phyloP scores from a whole-genome alignment of 805 yeast species.

The Ogataea degrootiae region DNA sequence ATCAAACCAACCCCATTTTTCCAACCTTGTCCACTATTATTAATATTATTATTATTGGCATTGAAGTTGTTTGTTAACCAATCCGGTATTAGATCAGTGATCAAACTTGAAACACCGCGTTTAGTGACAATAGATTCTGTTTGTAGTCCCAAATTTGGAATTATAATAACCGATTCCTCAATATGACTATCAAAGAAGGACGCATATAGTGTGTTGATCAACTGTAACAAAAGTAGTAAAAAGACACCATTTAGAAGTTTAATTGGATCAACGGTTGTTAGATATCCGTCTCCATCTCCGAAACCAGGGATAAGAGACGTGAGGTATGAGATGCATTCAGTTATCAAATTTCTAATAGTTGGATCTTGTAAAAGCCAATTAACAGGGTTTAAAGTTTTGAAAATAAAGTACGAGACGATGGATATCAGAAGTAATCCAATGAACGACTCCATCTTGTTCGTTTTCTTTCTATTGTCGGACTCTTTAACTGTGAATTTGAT shows the following conservation, averaged over 20 bases:
- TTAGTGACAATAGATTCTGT: slow-evolving; percentile 31
- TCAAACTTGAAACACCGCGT: slow-evolving; percentile 14
- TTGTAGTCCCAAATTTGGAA: slow-evolving; percentile 47
- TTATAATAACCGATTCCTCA: slow-evolving; percentile 40
- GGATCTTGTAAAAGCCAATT: too few species aligned
- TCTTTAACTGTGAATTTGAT: slow-evolving; percentile 17
- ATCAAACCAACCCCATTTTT: background rate
- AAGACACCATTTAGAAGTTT: background rate
- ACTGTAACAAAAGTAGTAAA: background rate
- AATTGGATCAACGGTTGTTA: too few species aligned
- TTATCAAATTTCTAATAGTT: too few species aligned
- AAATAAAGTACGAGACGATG: slow-evolving; percentile 1
- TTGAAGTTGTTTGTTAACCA: background rate
- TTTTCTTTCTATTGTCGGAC: slow-evolving; percentile 1
- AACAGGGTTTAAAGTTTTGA: too few species aligned
- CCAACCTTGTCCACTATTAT: background rate
- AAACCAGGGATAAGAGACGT: too few species aligned
- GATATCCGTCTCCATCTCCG: too few species aligned
- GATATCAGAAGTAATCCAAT: slow-evolving; percentile 4
- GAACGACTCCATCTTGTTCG: slow-evolving; percentile 1
- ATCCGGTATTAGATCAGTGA: background rate
- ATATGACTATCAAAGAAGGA: slow-evolving; percentile 29
- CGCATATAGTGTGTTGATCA: slow-evolving; percentile 10
- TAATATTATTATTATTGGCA: background rate
- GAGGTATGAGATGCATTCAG: too few species aligned